Evolutionary conservation across 352 stramenopile species (phyloP), one percentile per base, ranked within the genome.

Genomic region (Phytopythium mirpurense): DNA sequence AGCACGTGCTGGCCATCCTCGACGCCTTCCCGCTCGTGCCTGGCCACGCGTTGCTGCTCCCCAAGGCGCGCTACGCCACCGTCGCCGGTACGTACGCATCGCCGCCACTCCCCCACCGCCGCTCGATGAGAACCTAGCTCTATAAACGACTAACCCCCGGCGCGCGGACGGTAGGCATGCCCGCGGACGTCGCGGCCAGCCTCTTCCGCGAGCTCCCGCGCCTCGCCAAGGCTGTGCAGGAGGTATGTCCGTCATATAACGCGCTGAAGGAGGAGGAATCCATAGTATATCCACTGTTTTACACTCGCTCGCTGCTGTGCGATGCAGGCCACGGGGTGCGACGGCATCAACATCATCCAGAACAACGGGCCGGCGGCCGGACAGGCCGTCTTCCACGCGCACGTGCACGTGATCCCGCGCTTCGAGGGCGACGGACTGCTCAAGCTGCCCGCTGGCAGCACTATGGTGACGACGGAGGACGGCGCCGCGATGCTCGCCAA

Each of bases 1-100:
- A 91, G 55, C 79, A 91, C 56, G 77, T 88, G 60, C 63, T 93
- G 23, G 84, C 84, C 40, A 90, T 94, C 59, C 69, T 94, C 27
- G 84, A 94, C 38, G 78, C 77, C 27, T 93, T 91, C 62, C 84
- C 83, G 16, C 44, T 73, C 32, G 73, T 71, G 31, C 70, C 77
- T 0, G 84, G 81, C 53, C 81, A 92, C 60, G 63, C 78, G 48
- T 66, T 94, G 23, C 56, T 92, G 51, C 61, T 94, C 35, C 79
- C 81, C n/a, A 94, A 94, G 56, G 67, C 68, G 15, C 74, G 67
- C 34, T 87, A 82, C 72, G 78, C 81, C 24, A 92, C 72, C 3
- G 61, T 93, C 36, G 59, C 76, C 42, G 75, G 75, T 83, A 58
- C 24, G 57, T n/a, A n/a, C n/a, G n/a, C n/a, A n/a, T n/a, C n/a